Evolutionary conservation across 371 early-diverging fungal genomes (phyloP), one percentile per base, ranked within the genome.

Genomic region (Chytridium lagenaria): DNA sequence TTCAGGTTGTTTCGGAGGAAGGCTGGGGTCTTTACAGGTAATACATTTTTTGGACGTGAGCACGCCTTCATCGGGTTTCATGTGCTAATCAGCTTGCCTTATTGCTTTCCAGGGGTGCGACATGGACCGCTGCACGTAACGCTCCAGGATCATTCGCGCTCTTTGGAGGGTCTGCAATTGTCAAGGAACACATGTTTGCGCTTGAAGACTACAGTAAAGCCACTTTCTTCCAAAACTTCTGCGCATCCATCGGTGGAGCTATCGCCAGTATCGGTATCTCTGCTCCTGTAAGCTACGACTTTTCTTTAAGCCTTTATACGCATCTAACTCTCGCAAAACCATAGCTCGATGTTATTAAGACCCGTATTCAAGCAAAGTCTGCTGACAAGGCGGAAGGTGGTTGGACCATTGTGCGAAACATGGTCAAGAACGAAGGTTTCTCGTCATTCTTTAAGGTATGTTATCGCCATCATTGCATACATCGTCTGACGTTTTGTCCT

Each of bases 111-210:
- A 90, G 94, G 74, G 98, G 98, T 63, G 97, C 96, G 59, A 89
- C 93, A 51, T 98, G 98, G 98, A 98, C 98, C n/a, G 94, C 95
- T 57, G 93, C 95, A 59, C 92, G 98, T 74, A 98, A 98, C 78
- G 98, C 98, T 0, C 98, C 98, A 36, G 98, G 98, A 38, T 95
- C 95, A 23, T 98, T 98, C 81, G 97, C 98, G 31, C 87, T 98
- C 73, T 95, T 98, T 81, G 98, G 98, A 76, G 98, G 95, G 19
- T 93, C 95, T 40, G 97, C 98, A 2, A 83, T 95, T 70, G 93
- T 94, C 59, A 98, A 98, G 89, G 97, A 97, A 81, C 92, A 92
- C 86, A 64, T 93, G 50, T 97, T 96, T 80, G 81, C 83, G 44
- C 84, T 98, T 67, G 85, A 91, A 49, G 94, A 97, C 79, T 95